Percentiles rank a stretch among this genome's conserved stretches.
Conservation (phyloP, 208 protist species). For the Acanthamoeba culbertsoni region DNA sequence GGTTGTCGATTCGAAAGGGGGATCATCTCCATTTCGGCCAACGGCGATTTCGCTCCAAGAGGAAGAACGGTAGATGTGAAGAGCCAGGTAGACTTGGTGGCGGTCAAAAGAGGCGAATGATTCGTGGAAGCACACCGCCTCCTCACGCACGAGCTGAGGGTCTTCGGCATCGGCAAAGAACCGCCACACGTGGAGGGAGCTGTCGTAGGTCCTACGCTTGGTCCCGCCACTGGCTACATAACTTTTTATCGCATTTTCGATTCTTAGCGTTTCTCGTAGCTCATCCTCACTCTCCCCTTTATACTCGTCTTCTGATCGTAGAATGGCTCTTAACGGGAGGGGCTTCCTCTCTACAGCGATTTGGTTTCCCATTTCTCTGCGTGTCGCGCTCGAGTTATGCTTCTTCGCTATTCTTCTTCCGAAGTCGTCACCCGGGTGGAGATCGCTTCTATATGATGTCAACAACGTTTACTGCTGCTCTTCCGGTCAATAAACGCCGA, state of each 20-base stretch:
- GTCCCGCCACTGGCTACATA: background rate
- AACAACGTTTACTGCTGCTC: too few species aligned
- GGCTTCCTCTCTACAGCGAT: slow-evolving; percentile 32
- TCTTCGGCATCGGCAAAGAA: slow-evolving; percentile 19
- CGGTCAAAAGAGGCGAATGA: slow-evolving; percentile 33
- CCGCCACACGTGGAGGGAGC: slow-evolving; percentile 54
- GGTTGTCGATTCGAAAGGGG: too few species aligned
- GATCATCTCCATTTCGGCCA: too few species aligned
- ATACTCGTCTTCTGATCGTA: background rate
- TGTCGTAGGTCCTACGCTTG: background rate
- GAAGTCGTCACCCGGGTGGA: background rate
- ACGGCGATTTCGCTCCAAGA: too few species aligned
- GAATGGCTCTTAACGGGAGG: background rate
- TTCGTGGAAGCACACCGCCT: background rate
- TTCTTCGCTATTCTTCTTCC: background rate
- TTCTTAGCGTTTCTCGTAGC: background rate
- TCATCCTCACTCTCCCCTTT: background rate
- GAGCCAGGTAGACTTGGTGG: slow-evolving; percentile 46
- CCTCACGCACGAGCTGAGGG: background rate
- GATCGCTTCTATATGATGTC: too few species aligned
- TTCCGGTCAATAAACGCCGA: too few species aligned
- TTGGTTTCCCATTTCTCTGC: slow-evolving; percentile 20
- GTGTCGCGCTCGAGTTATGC: background rate
- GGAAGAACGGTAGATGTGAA: slow-evolving; percentile 56
- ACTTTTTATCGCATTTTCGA: background rate